Evolutionary conservation across 805 yeast genomes (phyloP).

Genomic region (Ogataea paradorogensis): DNA sequence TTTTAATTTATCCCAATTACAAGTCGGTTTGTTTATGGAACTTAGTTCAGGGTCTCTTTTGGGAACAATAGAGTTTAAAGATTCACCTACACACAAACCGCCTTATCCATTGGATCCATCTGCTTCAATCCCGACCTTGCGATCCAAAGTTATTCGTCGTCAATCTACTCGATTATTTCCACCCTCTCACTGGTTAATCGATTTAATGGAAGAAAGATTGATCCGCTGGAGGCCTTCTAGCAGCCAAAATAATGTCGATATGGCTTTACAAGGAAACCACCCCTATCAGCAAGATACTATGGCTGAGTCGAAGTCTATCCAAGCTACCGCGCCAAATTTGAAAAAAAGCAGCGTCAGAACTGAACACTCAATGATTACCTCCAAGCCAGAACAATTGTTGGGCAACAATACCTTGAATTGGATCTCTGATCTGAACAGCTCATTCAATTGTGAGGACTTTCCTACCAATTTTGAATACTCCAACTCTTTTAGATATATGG

Average conservation of each 20-base stretch:
- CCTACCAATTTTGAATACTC: conserved; percentile 16
- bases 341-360: conserved; percentile 1
- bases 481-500: conserved; percentile 16
- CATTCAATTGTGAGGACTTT: conserved; percentile 16
- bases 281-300: conserved; percentile 24
- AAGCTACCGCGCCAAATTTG: conserved; percentile 2
- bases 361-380: background rate
- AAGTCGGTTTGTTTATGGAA: conserved; percentile 6
- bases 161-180: conserved; percentile 33
- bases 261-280: conserved; percentile 33
- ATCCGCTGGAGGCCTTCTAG: conserved; percentile 36
- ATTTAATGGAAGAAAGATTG: conserved; percentile 36
- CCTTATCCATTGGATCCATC: conserved; percentile 13
- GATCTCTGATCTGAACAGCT: conserved; percentile 18
- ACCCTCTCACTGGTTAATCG: conserved; percentile 22
- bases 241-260: conserved; percentile 27
- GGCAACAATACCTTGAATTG: conserved; percentile 16
- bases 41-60: conserved; percentile 9
- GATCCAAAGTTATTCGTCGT: conserved; percentile 28
- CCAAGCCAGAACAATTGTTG: conserved; percentile 8
- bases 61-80: conserved; percentile 3
- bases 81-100: conserved; percentile 25
- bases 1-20: conserved; percentile 1
- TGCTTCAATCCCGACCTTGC: conserved; percentile 21
- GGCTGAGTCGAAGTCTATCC: background rate